A percentile compares a stretch with the other conserved stretches of the same genome.
These are phyloP conservation scores for Tuber indicum DNA, from an alignment of 495 filamentous ascomycete genomes.

Conservation along the genomic window DNA sequence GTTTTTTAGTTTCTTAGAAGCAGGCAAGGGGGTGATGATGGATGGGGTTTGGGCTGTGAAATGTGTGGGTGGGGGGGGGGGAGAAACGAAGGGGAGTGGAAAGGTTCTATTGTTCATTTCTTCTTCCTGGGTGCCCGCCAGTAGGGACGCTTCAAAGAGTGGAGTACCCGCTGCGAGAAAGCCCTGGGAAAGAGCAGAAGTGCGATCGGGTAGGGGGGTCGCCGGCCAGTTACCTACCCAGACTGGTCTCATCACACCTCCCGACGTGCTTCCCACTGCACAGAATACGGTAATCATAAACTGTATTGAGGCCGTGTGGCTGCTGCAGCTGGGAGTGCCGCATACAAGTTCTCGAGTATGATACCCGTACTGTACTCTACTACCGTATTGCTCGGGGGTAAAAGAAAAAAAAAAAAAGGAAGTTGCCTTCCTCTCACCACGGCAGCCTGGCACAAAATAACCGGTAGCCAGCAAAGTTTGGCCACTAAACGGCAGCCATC, in stretches of 20 bases:
- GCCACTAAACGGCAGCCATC: neutral
- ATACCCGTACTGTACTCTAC: no score
- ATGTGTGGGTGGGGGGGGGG: slow-evolving; percentile 17
- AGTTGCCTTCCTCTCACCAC: neutral
- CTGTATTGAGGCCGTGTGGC: neutral
- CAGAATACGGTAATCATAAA: neutral
- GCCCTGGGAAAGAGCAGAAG: slow-evolving; percentile 4
- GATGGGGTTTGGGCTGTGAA: slow-evolving; percentile 1
- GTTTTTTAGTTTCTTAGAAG: slow-evolving; percentile 14
- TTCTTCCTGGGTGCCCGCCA: slow-evolving; percentile 19
- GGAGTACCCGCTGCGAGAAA: neutral
- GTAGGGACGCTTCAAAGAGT: slow-evolving; percentile 2
- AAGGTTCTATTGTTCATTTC: slow-evolving; percentile 23
- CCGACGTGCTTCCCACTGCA: neutral
- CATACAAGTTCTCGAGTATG: neutral
- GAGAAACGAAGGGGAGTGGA: slow-evolving; percentile 25
- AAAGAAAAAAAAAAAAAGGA: neutral
- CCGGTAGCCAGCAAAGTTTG: neutral
- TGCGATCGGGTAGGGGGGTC: neutral
- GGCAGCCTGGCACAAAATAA: neutral
- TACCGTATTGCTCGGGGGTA: no score
- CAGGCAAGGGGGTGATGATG: slow-evolving; percentile 17
- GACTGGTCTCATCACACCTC: neutral
- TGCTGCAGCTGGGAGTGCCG: neutral
- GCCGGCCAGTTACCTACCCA: neutral